A percentile compares a stretch with the other conserved stretches of the same genome.
These are phyloP conservation scores for Penicillium angulare DNA, from an alignment of 495 filamentous ascomycete species.

Conservation along the genomic window DNA sequence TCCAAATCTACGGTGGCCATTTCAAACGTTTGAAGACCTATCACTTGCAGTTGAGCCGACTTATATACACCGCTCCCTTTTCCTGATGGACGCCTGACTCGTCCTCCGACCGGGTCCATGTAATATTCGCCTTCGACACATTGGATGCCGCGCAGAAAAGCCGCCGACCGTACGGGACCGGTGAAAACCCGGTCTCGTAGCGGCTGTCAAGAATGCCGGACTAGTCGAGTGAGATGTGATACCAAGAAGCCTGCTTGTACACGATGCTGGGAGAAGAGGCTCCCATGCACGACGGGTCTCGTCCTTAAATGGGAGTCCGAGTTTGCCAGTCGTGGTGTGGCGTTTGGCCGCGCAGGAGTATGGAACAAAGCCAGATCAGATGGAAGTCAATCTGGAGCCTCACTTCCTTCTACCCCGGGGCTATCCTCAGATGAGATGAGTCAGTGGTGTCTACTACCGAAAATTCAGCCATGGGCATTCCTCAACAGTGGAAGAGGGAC, in stretches of 20 bases:
- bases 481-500: constrained; percentile 36
- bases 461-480: constrained; percentile 36
- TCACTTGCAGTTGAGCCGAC: too few relatives aligned
- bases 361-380: constrained; percentile 36
- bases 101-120: background rate
- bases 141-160: constrained; percentile 46
- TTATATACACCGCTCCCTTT: background rate
- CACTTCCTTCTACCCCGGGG: constrained; percentile 12
- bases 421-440: constrained; percentile 17
- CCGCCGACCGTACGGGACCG: constrained; percentile 40
- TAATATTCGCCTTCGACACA: background rate
- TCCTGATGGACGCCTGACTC: background rate
- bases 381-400: constrained; percentile 6
- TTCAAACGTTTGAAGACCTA: too few relatives aligned
- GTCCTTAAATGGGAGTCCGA: constrained; percentile 49
- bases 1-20: too few relatives aligned
- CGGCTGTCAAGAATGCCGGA: constrained; percentile 45
- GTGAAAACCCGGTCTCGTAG: constrained; percentile 46
- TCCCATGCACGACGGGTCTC: constrained; percentile 39
- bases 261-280: constrained; percentile 35
- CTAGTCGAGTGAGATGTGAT: constrained; percentile 45
- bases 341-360: constrained; percentile 44
- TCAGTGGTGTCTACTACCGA: constrained; percentile 32
- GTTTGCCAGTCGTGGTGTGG: constrained; percentile 41
- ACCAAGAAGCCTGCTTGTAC: constrained; percentile 43